Evolutionary conservation across 805 yeast species (phyloP), one percentile per base, ranked within the genome.

Genomic region (Saccharomycopsis sp.): DNA sequence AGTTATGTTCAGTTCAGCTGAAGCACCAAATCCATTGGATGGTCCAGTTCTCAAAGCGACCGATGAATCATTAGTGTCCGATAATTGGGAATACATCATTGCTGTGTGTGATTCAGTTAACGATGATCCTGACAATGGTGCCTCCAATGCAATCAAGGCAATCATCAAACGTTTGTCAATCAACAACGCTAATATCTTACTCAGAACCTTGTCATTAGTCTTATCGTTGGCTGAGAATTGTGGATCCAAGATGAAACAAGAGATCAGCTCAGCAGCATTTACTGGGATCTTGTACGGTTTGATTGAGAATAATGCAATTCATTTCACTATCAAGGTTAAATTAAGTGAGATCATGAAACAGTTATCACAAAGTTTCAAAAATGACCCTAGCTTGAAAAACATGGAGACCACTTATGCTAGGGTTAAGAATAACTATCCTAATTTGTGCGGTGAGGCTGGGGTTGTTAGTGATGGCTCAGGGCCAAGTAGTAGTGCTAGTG

Each of bases 321-420:
- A 89, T 64, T 61, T 67, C 22, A 71, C 77, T 2, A 83, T 93
- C 43, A 85, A 85, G 59, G 60, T 66, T 40, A 74, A 76, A 28
- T 17, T 43, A n/a, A 34, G 48, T 8, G 44, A 45, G 31, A 24
- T 45, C 14, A 42, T 48, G 33, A 17, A 13, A 4, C 52, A 85
- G 56, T 67, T 93, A 51, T 62, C 80, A 17, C 63, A 71, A 31
- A 73, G 82, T 2, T 86, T 88, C 61, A 67, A 72, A 44, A 60
- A 62, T 21, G 97, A 93, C 59, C 90, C 93, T 0, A 80, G 90
- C 2, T 70, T 90, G 54, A 71, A 71, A 47, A 79, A 83, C 1
- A 76, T 89, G 74, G 66, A 69, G 14, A 83, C 77, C 51, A 77
- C 86, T 0, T 75, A 74, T 54, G 62, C 65, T 16, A 71, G 68